These are phyloP conservation scores for Durotheca rogersii DNA, from an alignment of 495 filamentous ascomycete genomes.

Conservation along the genomic window DNA sequence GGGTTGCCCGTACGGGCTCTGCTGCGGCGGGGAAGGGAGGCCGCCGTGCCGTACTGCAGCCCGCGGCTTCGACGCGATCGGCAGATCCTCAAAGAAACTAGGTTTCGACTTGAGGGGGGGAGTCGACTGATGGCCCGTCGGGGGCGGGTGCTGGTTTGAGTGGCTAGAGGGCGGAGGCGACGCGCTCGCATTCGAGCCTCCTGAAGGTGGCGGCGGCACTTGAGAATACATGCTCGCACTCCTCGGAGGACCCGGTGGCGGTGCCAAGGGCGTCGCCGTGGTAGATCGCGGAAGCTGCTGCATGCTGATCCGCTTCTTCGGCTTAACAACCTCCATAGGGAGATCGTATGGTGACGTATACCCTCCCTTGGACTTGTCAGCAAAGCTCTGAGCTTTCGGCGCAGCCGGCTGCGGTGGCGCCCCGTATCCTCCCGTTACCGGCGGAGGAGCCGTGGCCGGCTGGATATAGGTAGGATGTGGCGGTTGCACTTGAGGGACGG, in stretches of 20 bases:
- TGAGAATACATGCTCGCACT: constrained; percentile 60
- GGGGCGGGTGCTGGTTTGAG: constrained; percentile 33
- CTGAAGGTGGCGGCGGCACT: constrained; percentile 38
- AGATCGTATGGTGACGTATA: constrained; percentile 94
- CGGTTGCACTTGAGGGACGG: constrained; percentile 28
- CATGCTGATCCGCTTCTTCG: constrained; percentile 57
- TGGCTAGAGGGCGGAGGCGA: constrained; percentile 41
- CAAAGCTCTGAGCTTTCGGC: constrained; percentile 75
- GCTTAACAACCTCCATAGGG: constrained; percentile 79
- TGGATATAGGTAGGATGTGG: constrained; percentile 39
- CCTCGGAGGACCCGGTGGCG: constrained; percentile 53
- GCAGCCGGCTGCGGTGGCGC: constrained; percentile 41
- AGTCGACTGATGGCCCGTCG: constrained; percentile 29
- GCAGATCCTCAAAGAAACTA: constrained; percentile 90
- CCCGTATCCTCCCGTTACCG: constrained; percentile 42
- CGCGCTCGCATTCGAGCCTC: constrained; percentile 34
- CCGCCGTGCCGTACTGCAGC: constrained; percentile 46
- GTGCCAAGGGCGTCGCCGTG: constrained; percentile 39
- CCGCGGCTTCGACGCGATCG: constrained; percentile 60
- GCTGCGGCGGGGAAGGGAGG: constrained; percentile 42
- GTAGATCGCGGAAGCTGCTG: constrained; percentile 40
- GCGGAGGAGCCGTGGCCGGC: constrained; percentile 45
- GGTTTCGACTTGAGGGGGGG: constrained; percentile 42
- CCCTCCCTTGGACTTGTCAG: constrained; percentile 81
- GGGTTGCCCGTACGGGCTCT: constrained; percentile 37